Conservation (phyloP, 2,329 filamentous ascomycete species). For the Plectosphaerella cucumerina region DNA sequence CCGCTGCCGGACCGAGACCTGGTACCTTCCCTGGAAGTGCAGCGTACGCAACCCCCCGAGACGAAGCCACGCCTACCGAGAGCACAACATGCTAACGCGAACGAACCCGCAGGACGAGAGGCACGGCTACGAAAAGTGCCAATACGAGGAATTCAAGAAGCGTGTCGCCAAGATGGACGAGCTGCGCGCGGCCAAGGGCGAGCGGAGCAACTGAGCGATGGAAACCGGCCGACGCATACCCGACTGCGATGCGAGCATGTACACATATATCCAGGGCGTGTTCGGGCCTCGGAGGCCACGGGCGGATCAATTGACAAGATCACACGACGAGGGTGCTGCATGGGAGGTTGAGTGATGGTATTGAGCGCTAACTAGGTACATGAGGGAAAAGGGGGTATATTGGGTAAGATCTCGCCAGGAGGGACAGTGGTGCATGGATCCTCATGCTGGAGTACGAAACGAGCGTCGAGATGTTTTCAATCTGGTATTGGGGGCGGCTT, state of each 20-base stretch:
- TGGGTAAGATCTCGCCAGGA: neutral
- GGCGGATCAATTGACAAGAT: slow-evolving; percentile 12
- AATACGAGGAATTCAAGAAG: slow-evolving; percentile 98
- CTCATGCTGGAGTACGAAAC: neutral
- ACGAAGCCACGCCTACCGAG: neutral
- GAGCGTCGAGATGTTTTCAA: neutral
- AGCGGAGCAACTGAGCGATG: slow-evolving; percentile 71
- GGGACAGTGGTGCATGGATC: too few relatives aligned
- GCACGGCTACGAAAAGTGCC: slow-evolving; percentile 98
- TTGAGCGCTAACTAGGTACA: neutral
- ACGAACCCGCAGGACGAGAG: slow-evolving; percentile 70
- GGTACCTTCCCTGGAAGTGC: slow-evolving; percentile 97
- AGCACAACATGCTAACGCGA: neutral
- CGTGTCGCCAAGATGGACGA: slow-evolving; percentile 98
- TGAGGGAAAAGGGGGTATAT: neutral
- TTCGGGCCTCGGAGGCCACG: slow-evolving; percentile 7
- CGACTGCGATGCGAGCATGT: neutral
- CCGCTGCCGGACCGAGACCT: slow-evolving; percentile 85
- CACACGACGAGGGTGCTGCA: neutral
- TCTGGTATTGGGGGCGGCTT: neutral
- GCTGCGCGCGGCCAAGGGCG: slow-evolving; percentile 77
- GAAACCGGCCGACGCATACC: slow-evolving; percentile 15
- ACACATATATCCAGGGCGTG: slow-evolving; percentile 3
- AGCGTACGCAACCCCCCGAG: slow-evolving; percentile 61
- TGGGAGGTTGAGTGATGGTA: neutral